Evolutionary conservation across 2,329 filamentous ascomycete species (phyloP).

Genomic region (Pezicula radicicola): DNA sequence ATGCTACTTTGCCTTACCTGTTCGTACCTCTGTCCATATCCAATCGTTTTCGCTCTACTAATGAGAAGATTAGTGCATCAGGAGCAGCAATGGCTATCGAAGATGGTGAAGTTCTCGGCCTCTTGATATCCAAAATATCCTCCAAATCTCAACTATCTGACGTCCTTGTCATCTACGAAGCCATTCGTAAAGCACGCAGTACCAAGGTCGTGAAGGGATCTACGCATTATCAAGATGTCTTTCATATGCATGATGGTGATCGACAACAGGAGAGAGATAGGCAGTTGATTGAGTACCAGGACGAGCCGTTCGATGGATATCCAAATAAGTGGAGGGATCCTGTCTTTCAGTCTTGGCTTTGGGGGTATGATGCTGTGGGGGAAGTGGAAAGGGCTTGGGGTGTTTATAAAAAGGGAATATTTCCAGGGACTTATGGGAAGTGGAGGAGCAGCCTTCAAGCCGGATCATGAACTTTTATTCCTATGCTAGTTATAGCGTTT

Average conservation of each 20-base stretch:
- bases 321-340: constrained; percentile 24
- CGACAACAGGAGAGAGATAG: constrained; percentile 1
- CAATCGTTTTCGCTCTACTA: too few species aligned
- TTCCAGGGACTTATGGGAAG: not conserved
- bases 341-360: constrained; percentile 19
- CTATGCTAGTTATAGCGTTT: too few species aligned
- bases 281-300: constrained; percentile 23
- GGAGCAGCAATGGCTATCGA: too few species aligned
- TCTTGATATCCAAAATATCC: not conserved
- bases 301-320: constrained; percentile 12
- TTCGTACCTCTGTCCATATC: not conserved
- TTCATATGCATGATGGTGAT: constrained; percentile 5
- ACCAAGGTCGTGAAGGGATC: constrained; percentile 1
- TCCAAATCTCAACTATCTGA: not conserved
- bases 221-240: constrained; percentile 1
- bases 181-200: constrained; percentile 1
- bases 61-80: too few species aligned
- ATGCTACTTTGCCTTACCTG: constrained; percentile 4
- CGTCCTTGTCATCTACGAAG: constrained; percentile 3
- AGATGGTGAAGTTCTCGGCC: not conserved
- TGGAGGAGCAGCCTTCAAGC: not conserved
- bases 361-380: constrained; percentile 20
- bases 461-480: too few species aligned
- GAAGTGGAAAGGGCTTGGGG: constrained; percentile 23
- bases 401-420: constrained; percentile 6